Evolutionary conservation across 495 filamentous ascomycete genomes (phyloP), one percentile per base, ranked within the genome.

Genomic region (Pyrenopolyporus hunteri): DNA sequence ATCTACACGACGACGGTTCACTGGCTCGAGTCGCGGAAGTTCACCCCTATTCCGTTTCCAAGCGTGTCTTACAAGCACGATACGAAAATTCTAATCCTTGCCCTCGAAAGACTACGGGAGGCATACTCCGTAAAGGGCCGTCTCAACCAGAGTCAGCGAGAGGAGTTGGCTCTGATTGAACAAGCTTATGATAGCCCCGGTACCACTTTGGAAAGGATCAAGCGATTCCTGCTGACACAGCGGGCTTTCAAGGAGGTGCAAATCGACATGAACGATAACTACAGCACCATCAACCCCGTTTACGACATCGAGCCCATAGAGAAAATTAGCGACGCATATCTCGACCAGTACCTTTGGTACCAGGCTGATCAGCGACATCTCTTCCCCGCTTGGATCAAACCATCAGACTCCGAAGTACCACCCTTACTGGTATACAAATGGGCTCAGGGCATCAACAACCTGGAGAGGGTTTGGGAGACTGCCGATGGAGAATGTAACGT

Each of bases 191-290:
- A 99, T 67, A 97, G 92, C 53, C 95, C 95, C 0, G 95, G 95
- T 39, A 98, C 95, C 1, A 98, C 95, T 1, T 76, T 99, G 35
- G 93, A 96, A 22, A 82, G 95, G 59, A 99, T 99, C 76, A 99
- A 99, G 80, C 90, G 95, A 45, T 98, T 97, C 80, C 80, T 99
- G 19, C 84, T 99, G 44, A 99, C 95, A 1, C 93, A 97, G 71
- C 85, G 95, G 69, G 95, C 95, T 1, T 99, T 99, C 80, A 99
- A 99, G 78, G 95, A 99, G 74, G 95, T 99, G 31, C 93, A 94
- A 39, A 98, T 99, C 53, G 95, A 99, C 68, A 99, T 99, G 95
- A 99, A 99, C 72, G 95, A 99, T 77, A 99, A 99, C 67, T 99
- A 99, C 73, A 96, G 88, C 77, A 91, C 89, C 26, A 99, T 98